Evolutionary conservation across 352 stramenopile genomes (phyloP).

Genomic region (Globisporangium megalacanthum): DNA sequence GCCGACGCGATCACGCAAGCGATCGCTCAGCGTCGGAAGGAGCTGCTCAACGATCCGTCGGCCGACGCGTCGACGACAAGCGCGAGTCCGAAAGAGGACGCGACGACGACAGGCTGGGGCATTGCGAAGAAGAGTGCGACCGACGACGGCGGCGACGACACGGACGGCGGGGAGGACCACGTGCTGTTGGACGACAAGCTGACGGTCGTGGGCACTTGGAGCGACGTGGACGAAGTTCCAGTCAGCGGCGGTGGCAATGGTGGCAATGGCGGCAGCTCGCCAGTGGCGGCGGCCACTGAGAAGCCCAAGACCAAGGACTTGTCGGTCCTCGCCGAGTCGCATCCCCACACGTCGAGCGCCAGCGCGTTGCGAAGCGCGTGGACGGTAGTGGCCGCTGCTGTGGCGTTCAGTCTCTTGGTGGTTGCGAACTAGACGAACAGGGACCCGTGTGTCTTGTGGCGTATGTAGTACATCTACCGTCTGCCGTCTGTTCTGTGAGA

Average conservation of each 20-base stretch:
- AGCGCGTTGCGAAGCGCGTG: background rate
- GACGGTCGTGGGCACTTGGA: conserved; percentile 12
- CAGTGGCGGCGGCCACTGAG: background rate
- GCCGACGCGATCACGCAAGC: conserved; percentile 7
- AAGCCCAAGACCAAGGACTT: background rate
- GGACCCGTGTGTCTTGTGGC: background rate
- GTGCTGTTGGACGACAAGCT: conserved; percentile 15
- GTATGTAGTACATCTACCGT: background rate
- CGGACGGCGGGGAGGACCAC: conserved; percentile 8
- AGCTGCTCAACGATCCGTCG: conserved; percentile 4
- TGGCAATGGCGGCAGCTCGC: background rate
- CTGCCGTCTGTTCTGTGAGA: background rate
- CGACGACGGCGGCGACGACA: background rate
- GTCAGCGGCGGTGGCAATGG: background rate
- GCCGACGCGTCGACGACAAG: background rate
- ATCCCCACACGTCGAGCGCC: background rate
- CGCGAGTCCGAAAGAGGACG: background rate
- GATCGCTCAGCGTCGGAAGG: conserved; percentile 8
- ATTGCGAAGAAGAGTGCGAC: background rate
- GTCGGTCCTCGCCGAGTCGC: background rate
- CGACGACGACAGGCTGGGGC: background rate
- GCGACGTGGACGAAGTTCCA: conserved; percentile 1
- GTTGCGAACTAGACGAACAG: background rate
- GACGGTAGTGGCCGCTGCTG: background rate
- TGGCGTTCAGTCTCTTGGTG: conserved; percentile 1